These are phyloP conservation scores for Tulasnella sp. DNA, from an alignment of 768 basidiomycete species.

Conservation along the genomic window DNA sequence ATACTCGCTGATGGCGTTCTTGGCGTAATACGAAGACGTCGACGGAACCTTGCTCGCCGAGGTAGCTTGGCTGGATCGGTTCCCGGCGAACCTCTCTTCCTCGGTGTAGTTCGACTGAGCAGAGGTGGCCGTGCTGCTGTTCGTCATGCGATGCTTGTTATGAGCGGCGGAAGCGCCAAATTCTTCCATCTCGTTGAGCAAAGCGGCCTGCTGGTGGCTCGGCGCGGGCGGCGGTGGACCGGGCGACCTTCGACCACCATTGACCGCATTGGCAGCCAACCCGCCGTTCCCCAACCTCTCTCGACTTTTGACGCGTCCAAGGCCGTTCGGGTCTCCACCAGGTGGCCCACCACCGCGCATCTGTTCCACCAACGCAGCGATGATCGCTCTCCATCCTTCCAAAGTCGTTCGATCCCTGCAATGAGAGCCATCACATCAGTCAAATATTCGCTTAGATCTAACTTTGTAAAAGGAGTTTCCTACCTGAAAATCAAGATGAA, in stretches of 20 bases:
- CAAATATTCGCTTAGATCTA: neutral
- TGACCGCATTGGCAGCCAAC: neutral
- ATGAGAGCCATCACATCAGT: neutral
- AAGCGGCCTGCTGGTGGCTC: neutral
- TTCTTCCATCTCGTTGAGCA: constrained; percentile 15
- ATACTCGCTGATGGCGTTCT: neutral
- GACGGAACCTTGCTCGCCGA: neutral
- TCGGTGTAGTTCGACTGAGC: neutral
- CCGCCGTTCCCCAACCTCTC: neutral
- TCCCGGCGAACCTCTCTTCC: neutral
- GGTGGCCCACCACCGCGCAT: neutral
- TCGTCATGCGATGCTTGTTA: neutral
- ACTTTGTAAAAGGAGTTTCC: neutral
- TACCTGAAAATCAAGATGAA: constrained; percentile 85
- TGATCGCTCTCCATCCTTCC: constrained; percentile 78
- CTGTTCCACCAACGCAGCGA: constrained; percentile 54
- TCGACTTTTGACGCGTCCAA: neutral
- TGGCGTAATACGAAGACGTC: constrained; percentile 2
- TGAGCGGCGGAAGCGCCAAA: constrained; percentile 3
- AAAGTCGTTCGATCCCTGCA: constrained; percentile 67
- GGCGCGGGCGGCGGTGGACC: constrained; percentile 7
- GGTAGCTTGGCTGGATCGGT: neutral
- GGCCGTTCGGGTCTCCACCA: neutral
- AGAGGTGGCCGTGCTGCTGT: neutral
- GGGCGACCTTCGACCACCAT: neutral